Conservation (phyloP, 768 basidiomycete species). For the Lactifluus piperatus region DNA sequence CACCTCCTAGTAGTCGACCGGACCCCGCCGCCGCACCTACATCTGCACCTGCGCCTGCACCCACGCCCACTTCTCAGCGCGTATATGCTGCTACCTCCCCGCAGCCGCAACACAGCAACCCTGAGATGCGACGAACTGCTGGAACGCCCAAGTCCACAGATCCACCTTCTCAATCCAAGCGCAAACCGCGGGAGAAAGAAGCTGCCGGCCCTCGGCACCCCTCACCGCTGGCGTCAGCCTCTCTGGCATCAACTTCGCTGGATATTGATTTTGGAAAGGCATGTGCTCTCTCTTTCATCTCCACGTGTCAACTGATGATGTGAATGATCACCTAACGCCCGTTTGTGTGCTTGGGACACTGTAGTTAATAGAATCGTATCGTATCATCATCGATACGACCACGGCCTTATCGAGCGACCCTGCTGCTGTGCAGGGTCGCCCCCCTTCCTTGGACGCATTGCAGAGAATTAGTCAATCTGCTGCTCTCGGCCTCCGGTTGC, state of each 20-base stretch:
- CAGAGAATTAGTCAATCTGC: slow-evolving; percentile 41
- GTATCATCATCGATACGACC: slow-evolving; percentile 34
- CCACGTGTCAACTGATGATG: neutral
- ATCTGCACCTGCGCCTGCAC: slow-evolving; percentile 15
- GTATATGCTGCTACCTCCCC: slow-evolving; percentile 24
- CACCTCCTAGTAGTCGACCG: slow-evolving; percentile 1
- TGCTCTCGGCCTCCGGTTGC: slow-evolving; percentile 32
- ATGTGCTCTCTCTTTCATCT: neutral
- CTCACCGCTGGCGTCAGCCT: slow-evolving; percentile 19
- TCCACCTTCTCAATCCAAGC: slow-evolving; percentile 25
- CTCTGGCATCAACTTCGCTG: slow-evolving; percentile 21
- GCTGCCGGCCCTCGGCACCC: slow-evolving; percentile 23
- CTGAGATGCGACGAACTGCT: slow-evolving; percentile 24
- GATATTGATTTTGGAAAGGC: slow-evolving; percentile 38
- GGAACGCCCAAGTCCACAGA: slow-evolving; percentile 19
- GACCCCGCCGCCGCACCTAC: slow-evolving; percentile 18
- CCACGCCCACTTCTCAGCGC: slow-evolving; percentile 25
- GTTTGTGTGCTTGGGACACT: neutral
- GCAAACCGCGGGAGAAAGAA: slow-evolving; percentile 32
- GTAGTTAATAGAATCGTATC: slow-evolving; percentile 39
- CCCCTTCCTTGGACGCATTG: slow-evolving; percentile 25
- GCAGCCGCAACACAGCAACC: slow-evolving; percentile 27
- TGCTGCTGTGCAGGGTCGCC: slow-evolving; percentile 21
- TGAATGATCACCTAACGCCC: neutral
- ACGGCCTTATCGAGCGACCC: slow-evolving; percentile 25